Conservation (phyloP, 176 grass and related monocot genomes). For the Zizania latifolia region DNA sequence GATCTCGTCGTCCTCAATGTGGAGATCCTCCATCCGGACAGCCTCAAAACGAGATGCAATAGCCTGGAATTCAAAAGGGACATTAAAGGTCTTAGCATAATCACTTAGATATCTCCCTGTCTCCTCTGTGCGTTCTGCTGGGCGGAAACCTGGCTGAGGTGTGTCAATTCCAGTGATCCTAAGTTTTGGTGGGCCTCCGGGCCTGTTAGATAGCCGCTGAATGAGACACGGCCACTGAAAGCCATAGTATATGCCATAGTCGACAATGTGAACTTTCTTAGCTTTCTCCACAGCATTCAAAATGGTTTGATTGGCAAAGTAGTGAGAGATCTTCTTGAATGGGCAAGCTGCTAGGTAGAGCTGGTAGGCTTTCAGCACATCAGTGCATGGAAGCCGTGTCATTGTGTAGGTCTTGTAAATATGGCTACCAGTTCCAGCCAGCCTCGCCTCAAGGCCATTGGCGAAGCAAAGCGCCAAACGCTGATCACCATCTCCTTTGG, state of each 20-base stretch:
- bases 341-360: conserved; percentile 78
- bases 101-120: conserved; percentile 67
- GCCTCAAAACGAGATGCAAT: conserved; percentile 69
- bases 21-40: conserved; percentile 62
- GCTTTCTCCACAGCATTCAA: conserved; percentile 64
- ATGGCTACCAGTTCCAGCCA: conserved; percentile 81
- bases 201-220: conserved; percentile 51
- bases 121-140: conserved; percentile 70
- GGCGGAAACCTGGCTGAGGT: conserved; percentile 75
- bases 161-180: conserved; percentile 82
- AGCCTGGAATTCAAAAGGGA: conserved; percentile 68
- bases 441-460: conserved; percentile 81
- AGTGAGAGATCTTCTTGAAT: conserved; percentile 94
- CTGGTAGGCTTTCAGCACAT: conserved; percentile 82
- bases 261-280: conserved; percentile 76
- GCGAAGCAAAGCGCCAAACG: conserved; percentile 79
- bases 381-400: conserved; percentile 45
- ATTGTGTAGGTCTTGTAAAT: conserved; percentile 61
- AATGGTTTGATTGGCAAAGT: conserved; percentile 91
- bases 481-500: conserved; percentile 65
- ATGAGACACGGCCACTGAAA: conserved; percentile 96
- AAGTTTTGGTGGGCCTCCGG: conserved; percentile 60
- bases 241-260: conserved; percentile 82
- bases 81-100: conserved; percentile 65
- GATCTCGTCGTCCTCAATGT: conserved; percentile 70